These are phyloP conservation scores for Pseudozyma hubeiensis DNA, from an alignment of 1,284 basidiomycete genomes.

Conservation along the genomic window DNA sequence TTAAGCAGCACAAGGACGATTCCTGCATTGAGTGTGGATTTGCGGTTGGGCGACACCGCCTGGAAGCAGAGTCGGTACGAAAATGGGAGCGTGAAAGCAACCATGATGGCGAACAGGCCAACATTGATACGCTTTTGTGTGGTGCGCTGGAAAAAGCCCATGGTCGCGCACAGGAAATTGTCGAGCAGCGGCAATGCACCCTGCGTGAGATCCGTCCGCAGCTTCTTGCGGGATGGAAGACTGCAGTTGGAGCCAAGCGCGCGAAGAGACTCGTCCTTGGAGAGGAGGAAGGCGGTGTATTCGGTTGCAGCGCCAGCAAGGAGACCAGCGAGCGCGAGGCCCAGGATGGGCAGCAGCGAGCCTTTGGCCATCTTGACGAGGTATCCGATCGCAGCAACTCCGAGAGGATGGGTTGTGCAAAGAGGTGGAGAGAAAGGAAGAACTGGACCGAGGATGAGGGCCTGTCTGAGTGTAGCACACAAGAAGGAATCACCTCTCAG, in stretches of 20 bases:
- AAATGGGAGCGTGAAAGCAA: conserved; percentile 24
- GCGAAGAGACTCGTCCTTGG: conserved; percentile 25
- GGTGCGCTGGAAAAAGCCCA: conserved; percentile 36
- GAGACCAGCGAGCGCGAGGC: conserved; percentile 28
- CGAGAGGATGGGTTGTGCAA: not conserved
- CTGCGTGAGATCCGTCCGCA: conserved; percentile 36
- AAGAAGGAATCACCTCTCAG: not conserved
- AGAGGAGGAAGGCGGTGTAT: conserved; percentile 23
- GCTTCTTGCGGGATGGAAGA: conserved; percentile 37
- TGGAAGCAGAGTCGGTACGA: conserved; percentile 47
- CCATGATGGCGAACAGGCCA: conserved; percentile 41
- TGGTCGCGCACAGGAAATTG: conserved; percentile 44
- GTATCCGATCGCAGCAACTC: not conserved
- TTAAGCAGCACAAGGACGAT: conserved; percentile 35
- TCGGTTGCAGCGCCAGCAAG: conserved; percentile 31
- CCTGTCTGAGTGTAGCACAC: not conserved
- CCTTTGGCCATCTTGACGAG: conserved; percentile 26
- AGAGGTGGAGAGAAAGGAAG: not conserved
- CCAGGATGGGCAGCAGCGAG: conserved; percentile 31
- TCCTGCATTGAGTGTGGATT: conserved; percentile 33
- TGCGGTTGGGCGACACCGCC: conserved; percentile 51
- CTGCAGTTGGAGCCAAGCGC: conserved; percentile 16
- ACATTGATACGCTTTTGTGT: conserved; percentile 40
- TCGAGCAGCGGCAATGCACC: conserved; percentile 36
- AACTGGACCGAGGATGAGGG: not conserved